Base-by-base conservation (phyloP, 257 asterid genomes). In the Rauvolfia tetraphylla region DNA sequence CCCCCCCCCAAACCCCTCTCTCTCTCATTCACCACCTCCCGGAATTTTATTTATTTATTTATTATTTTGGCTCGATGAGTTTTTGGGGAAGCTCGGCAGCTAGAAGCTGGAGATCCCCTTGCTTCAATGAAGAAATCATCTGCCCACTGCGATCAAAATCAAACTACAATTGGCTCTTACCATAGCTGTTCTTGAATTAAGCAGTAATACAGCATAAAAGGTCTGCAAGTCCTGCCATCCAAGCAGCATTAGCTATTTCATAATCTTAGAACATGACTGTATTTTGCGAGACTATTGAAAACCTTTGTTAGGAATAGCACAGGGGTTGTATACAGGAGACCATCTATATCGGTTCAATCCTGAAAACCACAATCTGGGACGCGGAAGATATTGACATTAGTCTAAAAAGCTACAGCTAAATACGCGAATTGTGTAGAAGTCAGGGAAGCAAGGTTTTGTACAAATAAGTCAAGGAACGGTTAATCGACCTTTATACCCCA, bases 401-500 rank as follows among this genome's bases (percentile, higher is more conserved):
- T 29, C 38, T 2, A 15, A 29, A 13, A 59, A 14, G 29, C 31
- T 27, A 59, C 39, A 27, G 67, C 20, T 59, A 29, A 59, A 20
- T 53, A 22, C 27, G 2, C 25, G 25, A 53, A 53, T 5, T 53
- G 25, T 49, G 6, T 49, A 49, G 22, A 53, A 18, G 59, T 56
- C 63, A 56, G 63, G 31, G 14, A 56, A 56, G 63, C 63, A 56
- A 8, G 63, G 31, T 56, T 56, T 56, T 56, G 29, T 51, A 59
- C 57, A 53, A 75, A n/a, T 77, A 77, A 77, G 69, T 88, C 75
- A 90, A 59, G 90, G 82, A 76, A 90, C 81, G 6, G 89, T 84
- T 75, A 89, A 78, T 68, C 84, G 81, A 33, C 87, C 90, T 79
- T 86, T 86, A 58, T 80, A 83, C 56, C 92, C 92, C 75, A 82